Evolutionary conservation across 805 yeast genomes (phyloP), one percentile per base, ranked within the genome.

Genomic region (Schizosaccharomyces octosporus): DNA sequence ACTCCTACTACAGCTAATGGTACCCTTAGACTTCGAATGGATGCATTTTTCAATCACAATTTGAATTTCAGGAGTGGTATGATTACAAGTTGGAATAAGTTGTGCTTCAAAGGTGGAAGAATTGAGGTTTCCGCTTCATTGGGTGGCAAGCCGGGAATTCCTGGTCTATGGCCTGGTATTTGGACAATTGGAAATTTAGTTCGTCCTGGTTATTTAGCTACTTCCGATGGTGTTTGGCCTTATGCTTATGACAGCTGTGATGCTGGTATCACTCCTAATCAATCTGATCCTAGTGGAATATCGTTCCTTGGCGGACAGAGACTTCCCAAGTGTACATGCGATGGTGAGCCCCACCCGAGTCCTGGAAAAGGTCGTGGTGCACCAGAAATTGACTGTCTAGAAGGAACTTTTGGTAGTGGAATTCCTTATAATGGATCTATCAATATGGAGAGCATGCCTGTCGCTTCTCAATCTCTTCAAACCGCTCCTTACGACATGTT

Each of bases 181-280:
- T 89, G 97, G 97, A 79, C 95, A 4, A 76, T 89, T 81, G 97
- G 97, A 57, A 89, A 89, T 68, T 75, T 89, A 65, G 97, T 85
- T 36, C 80, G 97, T 66, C 94, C 97, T 0, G 97, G 97, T 11
- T 89, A 80, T 69, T 72, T 81, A 73, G 87, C 95, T 4, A 76
- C 90, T 3, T 81, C 95, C 1, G 95, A 89, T 31, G 97, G 97
- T 63, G 83, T 85, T 29, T 89, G 97, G 97, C 97, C 97, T 4
- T 89, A 88, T 68, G 76, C 90, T 1, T 89, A 89, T 70, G 83
- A 84, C 42, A 70, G 80, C 2, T 89, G 97, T 72, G 96, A 89
- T 74, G 89, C 89, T 2, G 97, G 97, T 65, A 88, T 88, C 65
- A 88, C 97, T 2, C 85, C 95, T 15, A 89, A 89, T 71, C 97